Percentiles rank a stretch among this genome's conserved stretches.
These are phyloP conservation scores for Adansonia rubrostipa DNA, from an alignment of 441 rosid genomes.

Conservation along the genomic window DNA sequence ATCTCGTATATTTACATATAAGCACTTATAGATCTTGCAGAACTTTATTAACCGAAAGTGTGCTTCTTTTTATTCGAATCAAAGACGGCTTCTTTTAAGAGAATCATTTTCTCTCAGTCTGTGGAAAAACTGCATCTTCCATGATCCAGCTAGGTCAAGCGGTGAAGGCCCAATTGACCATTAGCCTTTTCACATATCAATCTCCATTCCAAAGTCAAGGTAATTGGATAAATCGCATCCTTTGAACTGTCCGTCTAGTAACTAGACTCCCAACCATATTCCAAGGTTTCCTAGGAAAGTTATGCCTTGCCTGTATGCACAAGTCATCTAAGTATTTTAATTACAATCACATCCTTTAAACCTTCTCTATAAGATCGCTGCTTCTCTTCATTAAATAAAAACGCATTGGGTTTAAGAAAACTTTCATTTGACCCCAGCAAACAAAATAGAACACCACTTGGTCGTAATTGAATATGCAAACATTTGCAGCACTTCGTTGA, in stretches of 20 bases:
- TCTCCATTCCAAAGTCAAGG: neutral
- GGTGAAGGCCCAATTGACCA: neutral
- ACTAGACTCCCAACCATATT: neutral
- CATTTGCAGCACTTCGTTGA: too few species aligned
- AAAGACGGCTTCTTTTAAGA: too few species aligned
- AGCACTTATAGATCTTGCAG: too few species aligned
- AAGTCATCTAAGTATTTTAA: neutral
- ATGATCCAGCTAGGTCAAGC: conserved; percentile 15
- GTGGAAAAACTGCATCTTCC: neutral
- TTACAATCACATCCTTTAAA: neutral
- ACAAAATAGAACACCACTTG: neutral
- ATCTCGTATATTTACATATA: too few species aligned
- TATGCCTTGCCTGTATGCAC: neutral
- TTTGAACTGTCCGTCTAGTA: neutral
- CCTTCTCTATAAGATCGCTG: neutral
- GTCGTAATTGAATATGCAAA: neutral
- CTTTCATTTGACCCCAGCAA: neutral
- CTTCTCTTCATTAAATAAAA: neutral
- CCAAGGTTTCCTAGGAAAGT: neutral
- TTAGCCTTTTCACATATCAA: neutral
- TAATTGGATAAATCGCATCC: neutral
- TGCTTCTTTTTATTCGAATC: too few species aligned
- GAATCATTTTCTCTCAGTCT: too few species aligned
- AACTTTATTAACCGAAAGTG: too few species aligned
- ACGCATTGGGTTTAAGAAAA: neutral